phyloP scores from a whole-genome alignment of 2,329 filamentous ascomycete species.

The Fusarium graminum region DNA sequence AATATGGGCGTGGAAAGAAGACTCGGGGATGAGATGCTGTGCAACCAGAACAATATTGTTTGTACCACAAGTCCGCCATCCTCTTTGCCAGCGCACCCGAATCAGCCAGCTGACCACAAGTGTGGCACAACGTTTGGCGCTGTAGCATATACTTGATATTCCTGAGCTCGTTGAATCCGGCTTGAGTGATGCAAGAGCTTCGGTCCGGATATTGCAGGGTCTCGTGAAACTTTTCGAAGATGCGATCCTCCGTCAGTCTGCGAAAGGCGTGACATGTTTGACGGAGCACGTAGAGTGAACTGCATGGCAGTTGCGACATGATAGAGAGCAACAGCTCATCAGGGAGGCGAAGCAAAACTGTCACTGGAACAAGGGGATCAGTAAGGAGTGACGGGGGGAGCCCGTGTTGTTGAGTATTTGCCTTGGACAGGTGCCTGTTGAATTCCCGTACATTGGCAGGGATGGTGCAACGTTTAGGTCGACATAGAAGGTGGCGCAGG shows the following conservation, averaged over 20 bases:
- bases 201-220: background rate
- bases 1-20: background rate
- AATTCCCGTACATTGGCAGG: no score
- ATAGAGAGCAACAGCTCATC: background rate
- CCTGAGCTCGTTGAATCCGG: background rate
- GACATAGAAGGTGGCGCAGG: no score
- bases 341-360: background rate
- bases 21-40: background rate
- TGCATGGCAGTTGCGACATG: background rate
- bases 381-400: background rate
- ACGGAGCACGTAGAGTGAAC: background rate
- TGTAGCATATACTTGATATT: background rate
- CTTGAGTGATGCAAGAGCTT: background rate
- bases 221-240: background rate
- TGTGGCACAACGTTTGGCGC: background rate
- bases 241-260: background rate
- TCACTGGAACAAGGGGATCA: rapidly evolving
- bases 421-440: no score
- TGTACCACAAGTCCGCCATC: background rate
- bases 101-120: background rate
- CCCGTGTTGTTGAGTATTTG: background rate
- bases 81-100: background rate
- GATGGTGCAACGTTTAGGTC: no score
- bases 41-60: background rate
- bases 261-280: background rate